These are phyloP conservation scores for Paraglomus brasilianum DNA, from an alignment of 192 early-diverging fungal species.

Conservation along the genomic window DNA sequence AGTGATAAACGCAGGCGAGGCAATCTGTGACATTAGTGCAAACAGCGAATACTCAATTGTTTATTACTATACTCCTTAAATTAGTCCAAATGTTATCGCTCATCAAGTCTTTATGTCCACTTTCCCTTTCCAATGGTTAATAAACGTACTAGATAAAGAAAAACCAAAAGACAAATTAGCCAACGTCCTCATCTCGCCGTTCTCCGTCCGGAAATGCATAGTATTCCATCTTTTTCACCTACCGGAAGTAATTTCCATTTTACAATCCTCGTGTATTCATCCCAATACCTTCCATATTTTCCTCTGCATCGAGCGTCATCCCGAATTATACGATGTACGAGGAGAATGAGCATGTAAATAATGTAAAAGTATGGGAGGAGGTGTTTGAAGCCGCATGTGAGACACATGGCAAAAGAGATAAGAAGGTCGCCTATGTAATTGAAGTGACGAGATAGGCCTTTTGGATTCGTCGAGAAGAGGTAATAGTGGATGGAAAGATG, in stretches of 20 bases:
- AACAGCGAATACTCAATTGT: too few species aligned
- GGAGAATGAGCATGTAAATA: conserved; percentile 74
- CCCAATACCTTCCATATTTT: conserved; percentile 85
- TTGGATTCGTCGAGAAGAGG: conserved; percentile 21
- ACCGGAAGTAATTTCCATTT: conserved; percentile 33
- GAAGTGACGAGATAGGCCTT: conserved; percentile 70
- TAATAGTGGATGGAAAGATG: neutral
- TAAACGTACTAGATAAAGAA: too few species aligned
- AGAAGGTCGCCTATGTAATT: conserved; percentile 80
- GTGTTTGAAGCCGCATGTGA: conserved; percentile 66
- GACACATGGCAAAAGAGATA: conserved; percentile 71
- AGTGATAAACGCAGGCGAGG: too few species aligned
- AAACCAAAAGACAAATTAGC: too few species aligned
- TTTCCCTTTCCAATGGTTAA: too few species aligned
- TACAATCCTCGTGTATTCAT: conserved; percentile 58
- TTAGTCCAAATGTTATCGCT: too few species aligned
- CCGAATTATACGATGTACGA: conserved; percentile 65
- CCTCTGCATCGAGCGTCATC: conserved; percentile 71
- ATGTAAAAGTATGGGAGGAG: conserved; percentile 79
- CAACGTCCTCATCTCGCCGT: too few species aligned
- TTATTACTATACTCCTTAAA: too few species aligned
- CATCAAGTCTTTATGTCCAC: too few species aligned
- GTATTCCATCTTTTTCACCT: neutral
- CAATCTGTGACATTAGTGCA: too few species aligned
- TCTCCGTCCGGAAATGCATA: too few species aligned